These are phyloP conservation scores for Boletus reticulatus DNA, from an alignment of 768 basidiomycete species.

Conservation along the genomic window DNA sequence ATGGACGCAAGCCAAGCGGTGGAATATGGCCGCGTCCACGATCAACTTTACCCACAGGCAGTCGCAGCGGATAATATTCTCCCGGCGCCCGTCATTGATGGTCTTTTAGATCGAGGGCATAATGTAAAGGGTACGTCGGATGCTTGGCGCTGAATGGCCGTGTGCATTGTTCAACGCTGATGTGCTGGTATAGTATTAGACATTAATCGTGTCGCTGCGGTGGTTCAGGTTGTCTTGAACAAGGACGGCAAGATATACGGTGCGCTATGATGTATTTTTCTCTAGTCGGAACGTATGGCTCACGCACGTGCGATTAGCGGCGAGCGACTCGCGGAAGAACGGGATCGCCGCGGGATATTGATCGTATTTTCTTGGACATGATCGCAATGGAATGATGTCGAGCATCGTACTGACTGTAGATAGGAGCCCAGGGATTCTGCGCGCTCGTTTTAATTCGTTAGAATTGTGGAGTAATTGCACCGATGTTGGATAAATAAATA, in stretches of 20 bases:
- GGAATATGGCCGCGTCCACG: conserved; percentile 82
- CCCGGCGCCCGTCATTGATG: conserved; percentile 53
- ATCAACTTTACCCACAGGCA: conserved; percentile 72
- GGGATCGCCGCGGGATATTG: conserved; percentile 85
- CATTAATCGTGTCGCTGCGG: conserved; percentile 69
- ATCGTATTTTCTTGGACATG: neutral
- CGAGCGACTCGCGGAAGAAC: conserved; percentile 90
- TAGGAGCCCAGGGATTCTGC: too few species aligned
- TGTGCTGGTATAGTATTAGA: conserved; percentile 46
- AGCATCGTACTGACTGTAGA: neutral
- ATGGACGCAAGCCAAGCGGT: conserved; percentile 77
- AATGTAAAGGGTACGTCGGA: conserved; percentile 55
- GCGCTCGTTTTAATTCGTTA: too few species aligned
- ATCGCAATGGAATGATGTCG: neutral
- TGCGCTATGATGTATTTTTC: conserved; percentile 32
- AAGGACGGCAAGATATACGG: conserved; percentile 60
- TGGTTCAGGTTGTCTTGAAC: conserved; percentile 63
- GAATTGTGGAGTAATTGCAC: too few species aligned
- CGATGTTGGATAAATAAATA: too few species aligned
- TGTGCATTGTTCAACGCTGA: neutral
- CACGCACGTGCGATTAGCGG: conserved; percentile 45
- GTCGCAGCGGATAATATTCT: conserved; percentile 65
- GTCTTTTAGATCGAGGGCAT: conserved; percentile 63
- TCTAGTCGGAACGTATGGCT: neutral
- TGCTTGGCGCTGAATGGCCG: neutral